Conservation (phyloP, 805 yeast genomes). For the Saccharomyces mikatae region DNA sequence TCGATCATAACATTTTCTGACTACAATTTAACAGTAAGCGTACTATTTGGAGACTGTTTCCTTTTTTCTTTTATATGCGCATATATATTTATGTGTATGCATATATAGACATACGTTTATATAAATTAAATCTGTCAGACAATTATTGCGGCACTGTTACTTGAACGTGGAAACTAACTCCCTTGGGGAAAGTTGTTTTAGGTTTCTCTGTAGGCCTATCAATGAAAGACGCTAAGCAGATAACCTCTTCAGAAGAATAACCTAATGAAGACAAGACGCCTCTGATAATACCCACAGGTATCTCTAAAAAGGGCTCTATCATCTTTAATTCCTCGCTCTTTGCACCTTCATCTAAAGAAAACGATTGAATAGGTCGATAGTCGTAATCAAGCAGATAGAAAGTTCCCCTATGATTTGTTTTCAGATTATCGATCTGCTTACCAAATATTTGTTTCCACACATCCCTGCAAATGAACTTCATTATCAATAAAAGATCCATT, state of each 20-base stretch:
- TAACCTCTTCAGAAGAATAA: conserved; percentile 18
- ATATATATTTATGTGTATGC: neutral
- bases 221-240: conserved; percentile 23
- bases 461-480: conserved; percentile 89
- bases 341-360: conserved; percentile 17
- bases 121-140: neutral
- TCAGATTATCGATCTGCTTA: conserved; percentile 83
- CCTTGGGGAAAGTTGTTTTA: conserved; percentile 17
- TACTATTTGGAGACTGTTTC: neutral
- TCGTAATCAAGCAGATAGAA: conserved; percentile 30
- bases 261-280: conserved; percentile 29
- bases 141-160: conserved; percentile 8
- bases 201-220: conserved; percentile 19
- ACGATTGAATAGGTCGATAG: conserved; percentile 22
- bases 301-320: conserved; percentile 27
- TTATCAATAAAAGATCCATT: conserved; percentile 67
- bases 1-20: neutral
- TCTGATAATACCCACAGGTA: conserved; percentile 28
- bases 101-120: neutral
- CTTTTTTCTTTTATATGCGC: neutral
- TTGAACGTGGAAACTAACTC: conserved; percentile 29
- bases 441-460: conserved; percentile 76
- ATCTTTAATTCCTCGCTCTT: conserved; percentile 17
- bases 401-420: conserved; percentile 77
- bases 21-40: neutral